phyloP scores from a whole-genome alignment of 257 asterid species.

The Solanum okadae region DNA sequence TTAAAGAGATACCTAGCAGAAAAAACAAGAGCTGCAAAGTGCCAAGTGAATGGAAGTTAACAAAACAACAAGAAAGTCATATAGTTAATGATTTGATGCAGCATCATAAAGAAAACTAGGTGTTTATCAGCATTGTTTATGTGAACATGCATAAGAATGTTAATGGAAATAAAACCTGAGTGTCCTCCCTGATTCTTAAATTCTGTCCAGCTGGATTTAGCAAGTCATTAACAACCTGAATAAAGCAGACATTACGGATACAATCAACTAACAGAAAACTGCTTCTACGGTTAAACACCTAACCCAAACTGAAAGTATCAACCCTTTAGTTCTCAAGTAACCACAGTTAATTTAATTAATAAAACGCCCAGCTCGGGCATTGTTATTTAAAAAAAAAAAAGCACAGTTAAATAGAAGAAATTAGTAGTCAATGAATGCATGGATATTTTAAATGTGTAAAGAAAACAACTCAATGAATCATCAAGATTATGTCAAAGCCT shows the following conservation, averaged over 20 bases:
- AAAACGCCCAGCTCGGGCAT: no score
- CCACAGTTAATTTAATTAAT: not conserved
- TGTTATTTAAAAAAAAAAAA: not conserved
- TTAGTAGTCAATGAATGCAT: not conserved
- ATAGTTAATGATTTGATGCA: not conserved
- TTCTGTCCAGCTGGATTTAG: slow-evolving; percentile 99
- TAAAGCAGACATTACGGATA: not conserved
- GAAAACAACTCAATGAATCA: not conserved
- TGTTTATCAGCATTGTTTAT: not conserved
- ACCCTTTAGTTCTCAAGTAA: not conserved
- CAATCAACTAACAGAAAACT: not conserved
- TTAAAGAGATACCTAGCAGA: not conserved
- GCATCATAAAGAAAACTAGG: not conserved
- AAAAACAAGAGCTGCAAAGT: not conserved
- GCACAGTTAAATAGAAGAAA: not conserved
- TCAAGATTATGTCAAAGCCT: not conserved
- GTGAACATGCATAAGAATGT: not conserved
- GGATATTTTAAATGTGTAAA: not conserved
- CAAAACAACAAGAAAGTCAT: not conserved
- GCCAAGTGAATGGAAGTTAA: not conserved
- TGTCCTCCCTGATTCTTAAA: slow-evolving; percentile 86
- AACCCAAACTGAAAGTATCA: not conserved
- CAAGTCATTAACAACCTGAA: slow-evolving; percentile 94
- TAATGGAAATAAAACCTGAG: slow-evolving; percentile 49
- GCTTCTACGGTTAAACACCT: not conserved